Evolutionary conservation across 805 yeast genomes (phyloP).

Genomic region (Saccharomyces eubayanus): DNA sequence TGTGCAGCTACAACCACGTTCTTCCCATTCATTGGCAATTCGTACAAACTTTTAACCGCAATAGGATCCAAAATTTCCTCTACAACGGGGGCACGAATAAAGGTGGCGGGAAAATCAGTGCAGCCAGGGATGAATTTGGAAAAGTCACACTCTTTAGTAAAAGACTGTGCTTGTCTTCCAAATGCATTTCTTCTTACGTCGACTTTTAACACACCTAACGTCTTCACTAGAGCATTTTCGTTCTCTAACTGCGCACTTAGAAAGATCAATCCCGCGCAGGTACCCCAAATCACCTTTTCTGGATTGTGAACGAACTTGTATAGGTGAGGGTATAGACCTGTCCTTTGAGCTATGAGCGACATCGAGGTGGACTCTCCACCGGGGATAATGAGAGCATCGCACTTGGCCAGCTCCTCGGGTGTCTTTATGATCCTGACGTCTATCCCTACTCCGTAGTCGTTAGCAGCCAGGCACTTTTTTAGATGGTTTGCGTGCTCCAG

Average conservation of each 20-base stretch:
- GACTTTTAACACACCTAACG: constrained; percentile 58
- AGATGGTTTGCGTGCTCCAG: constrained; percentile 55
- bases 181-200: constrained; percentile 63
- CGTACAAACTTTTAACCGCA: constrained; percentile 36
- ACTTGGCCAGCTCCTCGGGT: constrained; percentile 37
- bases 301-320: constrained; percentile 39
- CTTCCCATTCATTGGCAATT: constrained; percentile 24
- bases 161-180: constrained; percentile 66
- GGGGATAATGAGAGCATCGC: constrained; percentile 59
- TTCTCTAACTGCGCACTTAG: constrained; percentile 46
- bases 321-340: constrained; percentile 49
- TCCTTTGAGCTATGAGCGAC: constrained; percentile 59
- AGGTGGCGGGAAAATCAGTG: constrained; percentile 36
- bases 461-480: constrained; percentile 26
- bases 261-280: constrained; percentile 73
- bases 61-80: constrained; percentile 20
- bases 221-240: constrained; percentile 45
- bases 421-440: constrained; percentile 43
- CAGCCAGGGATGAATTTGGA: constrained; percentile 34
- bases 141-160: constrained; percentile 39
- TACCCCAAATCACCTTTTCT: constrained; percentile 65
- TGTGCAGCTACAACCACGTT: constrained; percentile 56
- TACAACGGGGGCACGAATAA: constrained; percentile 71
- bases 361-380: constrained; percentile 63
- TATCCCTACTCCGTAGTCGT: constrained; percentile 27